Evolutionary conservation across 495 filamentous ascomycete genomes (phyloP), one percentile per base, ranked within the genome.

Genomic region (Neurospora sp.): DNA sequence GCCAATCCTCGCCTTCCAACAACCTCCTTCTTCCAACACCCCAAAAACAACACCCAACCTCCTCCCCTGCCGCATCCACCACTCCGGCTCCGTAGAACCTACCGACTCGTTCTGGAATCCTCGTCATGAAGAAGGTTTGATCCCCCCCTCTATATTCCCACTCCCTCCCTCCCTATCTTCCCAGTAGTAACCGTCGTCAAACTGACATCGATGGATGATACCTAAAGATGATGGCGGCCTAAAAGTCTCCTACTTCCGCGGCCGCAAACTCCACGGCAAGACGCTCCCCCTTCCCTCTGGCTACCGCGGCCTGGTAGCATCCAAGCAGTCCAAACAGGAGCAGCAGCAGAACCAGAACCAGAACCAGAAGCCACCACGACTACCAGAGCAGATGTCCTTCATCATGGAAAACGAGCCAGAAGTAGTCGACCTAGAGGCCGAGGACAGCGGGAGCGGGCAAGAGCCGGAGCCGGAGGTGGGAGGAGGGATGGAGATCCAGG

Each of bases 51-150:
- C 86, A 3, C 90, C 93, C 0, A 92, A 98, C 80, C 83, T 98
- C 48, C 88, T 98, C 23, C 95, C 95, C 8, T 97, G 94, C 77
- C 87, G 88, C 71, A 89, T 98, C 76, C 87, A 95, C 76, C 90
- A 96, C 78, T 88, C 92, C 78, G 95, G 95, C 7, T 83, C 89
- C 12, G 84, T 94, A 69, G 85, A 90, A 18, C 87, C 90, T 2
- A 82, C 88, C 6, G 76, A 88, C 40, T 84, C 90, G n/a, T 93
- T 93, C 76, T 98, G 95, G 95, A 82, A 80, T 5, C 88, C 92
- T 42, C 78, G 81, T 41, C 5, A 5, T 41, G 81, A 83, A 37
- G 73, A 82, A 72, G 77, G 79, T 16, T 16, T 35, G 31, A 2
- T 35, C 31, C 40, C 40, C 40, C 3, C 14, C 31, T 3, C 3